Conservation (phyloP, 345 rosid genomes). For the Stellera chamaejasme region DNA sequence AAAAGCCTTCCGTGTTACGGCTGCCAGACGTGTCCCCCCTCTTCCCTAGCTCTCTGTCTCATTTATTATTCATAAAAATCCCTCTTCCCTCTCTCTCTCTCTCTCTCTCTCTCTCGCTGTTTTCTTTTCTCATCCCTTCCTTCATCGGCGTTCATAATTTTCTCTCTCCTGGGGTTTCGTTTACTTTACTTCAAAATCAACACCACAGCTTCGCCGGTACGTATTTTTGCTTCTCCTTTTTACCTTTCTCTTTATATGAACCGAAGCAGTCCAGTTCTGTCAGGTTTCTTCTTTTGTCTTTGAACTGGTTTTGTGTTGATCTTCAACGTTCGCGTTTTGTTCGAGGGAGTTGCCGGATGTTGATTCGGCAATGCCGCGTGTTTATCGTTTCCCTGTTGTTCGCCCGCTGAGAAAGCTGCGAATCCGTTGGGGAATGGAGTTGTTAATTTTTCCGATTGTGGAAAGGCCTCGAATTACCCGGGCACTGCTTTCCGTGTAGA, state of each 20-base stretch:
- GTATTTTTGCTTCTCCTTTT: constrained; percentile 10
- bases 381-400: constrained; percentile 9
- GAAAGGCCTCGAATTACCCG: background rate
- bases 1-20: constrained; percentile 32
- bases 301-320: constrained; percentile 5
- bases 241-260: background rate
- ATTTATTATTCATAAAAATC: constrained; percentile 17
- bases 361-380: constrained; percentile 11
- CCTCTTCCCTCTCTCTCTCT: constrained; percentile 17
- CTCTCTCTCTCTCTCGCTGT: constrained; percentile 13
- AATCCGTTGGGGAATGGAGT: constrained; percentile 14
- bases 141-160: constrained; percentile 11
- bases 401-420: constrained; percentile 20
- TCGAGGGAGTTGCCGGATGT: background rate
- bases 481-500: constrained; percentile 4
- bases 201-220: constrained; percentile 29
- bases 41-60: constrained; percentile 6
- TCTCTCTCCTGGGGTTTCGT: constrained; percentile 24
- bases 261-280: background rate
- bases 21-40: constrained; percentile 22
- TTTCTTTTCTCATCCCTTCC: constrained; percentile 6
- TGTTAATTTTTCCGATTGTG: background rate
- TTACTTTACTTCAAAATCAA: constrained; percentile 41
- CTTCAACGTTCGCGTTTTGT: constrained; percentile 14
- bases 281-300: background rate